phyloP scores from a whole-genome alignment of 2,329 filamentous ascomycete species.

The Aspergillus unguis region DNA sequence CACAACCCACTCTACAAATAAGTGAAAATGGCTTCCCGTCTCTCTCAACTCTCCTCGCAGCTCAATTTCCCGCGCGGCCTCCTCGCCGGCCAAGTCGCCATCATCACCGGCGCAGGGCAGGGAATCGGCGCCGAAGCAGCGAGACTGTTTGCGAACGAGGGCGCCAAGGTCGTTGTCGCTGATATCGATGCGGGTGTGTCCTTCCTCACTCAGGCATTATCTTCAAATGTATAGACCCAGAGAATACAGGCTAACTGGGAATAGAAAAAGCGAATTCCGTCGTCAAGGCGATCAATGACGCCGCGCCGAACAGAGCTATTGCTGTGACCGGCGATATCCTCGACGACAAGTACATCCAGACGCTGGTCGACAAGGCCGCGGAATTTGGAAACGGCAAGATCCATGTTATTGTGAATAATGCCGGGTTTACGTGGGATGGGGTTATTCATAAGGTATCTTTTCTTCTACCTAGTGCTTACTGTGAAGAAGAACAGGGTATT shows the following conservation, averaged over 20 bases:
- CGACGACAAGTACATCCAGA: constrained; percentile 65
- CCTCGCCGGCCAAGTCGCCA: constrained; percentile 75
- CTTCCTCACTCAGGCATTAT: no score
- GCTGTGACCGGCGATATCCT: constrained; percentile 75
- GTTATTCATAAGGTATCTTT: constrained; percentile 74
- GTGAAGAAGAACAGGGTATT: neutral
- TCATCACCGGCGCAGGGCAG: constrained; percentile 82
- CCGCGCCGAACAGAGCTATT: constrained; percentile 62
- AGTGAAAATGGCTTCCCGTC: constrained; percentile 49
- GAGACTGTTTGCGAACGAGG: constrained; percentile 79
- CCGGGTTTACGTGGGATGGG: constrained; percentile 88
- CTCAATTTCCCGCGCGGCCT: constrained; percentile 79
- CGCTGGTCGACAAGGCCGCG: constrained; percentile 70
- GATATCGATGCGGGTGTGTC: constrained; percentile 74
- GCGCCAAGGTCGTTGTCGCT: constrained; percentile 76
- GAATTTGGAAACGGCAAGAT: constrained; percentile 84
- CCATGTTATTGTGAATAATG: constrained; percentile 88
- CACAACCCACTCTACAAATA: constrained; percentile 1
- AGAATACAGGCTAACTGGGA: constrained; percentile 9
- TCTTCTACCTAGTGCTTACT: neutral
- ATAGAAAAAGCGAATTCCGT: constrained; percentile 67
- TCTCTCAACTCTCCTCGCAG: constrained; percentile 70
- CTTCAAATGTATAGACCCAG: no score
- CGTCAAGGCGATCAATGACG: constrained; percentile 65
- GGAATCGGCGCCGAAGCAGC: constrained; percentile 86